A percentile compares a stretch with the other conserved stretches of the same genome.
Conservation (phyloP, 2,329 filamentous ascomycete species). For the Leptodontidium sp. region DNA sequence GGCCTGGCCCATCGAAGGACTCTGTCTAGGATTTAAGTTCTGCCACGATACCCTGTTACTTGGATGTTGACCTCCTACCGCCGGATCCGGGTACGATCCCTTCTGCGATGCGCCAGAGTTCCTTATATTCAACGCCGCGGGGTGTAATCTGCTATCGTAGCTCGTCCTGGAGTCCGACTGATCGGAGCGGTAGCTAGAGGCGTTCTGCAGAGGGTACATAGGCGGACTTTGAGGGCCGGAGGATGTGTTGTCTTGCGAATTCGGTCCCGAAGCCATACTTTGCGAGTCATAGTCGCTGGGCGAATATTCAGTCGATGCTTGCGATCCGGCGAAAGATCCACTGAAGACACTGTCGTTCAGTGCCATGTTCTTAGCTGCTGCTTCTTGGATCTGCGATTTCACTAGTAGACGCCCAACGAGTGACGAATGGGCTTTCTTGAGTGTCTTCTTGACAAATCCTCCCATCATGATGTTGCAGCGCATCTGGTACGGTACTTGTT, state of each 20-base stretch:
- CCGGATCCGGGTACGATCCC: slow-evolving; percentile 11
- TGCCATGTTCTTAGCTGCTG: slow-evolving; percentile 32
- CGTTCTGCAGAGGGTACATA: background rate
- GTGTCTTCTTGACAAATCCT: slow-evolving; percentile 81
- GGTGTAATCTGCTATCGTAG: slow-evolving; percentile 2
- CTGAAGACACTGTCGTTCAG: background rate
- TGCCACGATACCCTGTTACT: slow-evolving; percentile 22
- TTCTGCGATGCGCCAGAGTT: slow-evolving; percentile 15
- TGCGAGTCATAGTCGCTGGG: slow-evolving; percentile 20
- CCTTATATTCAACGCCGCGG: slow-evolving; percentile 4
- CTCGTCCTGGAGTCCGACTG: slow-evolving; percentile 7
- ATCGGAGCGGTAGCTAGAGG: slow-evolving; percentile 8
- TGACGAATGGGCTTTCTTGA: slow-evolving; percentile 76
- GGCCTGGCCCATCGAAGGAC: background rate
- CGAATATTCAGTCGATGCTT: slow-evolving; percentile 18
- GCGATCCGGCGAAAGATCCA: slow-evolving; percentile 7
- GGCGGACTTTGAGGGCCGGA: background rate
- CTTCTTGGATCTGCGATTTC: slow-evolving; percentile 53
- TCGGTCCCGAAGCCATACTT: background rate
- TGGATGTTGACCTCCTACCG: slow-evolving; percentile 10
- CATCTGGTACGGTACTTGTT: slow-evolving; percentile 53
- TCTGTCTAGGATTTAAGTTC: slow-evolving; percentile 9
- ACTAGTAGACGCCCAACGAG: slow-evolving; percentile 71
- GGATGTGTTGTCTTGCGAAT: background rate
- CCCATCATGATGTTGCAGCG: slow-evolving; percentile 80